Base-by-base conservation (phyloP, 2,329 filamentous ascomycete genomes). In the Leptosphaerulina australis region DNA sequence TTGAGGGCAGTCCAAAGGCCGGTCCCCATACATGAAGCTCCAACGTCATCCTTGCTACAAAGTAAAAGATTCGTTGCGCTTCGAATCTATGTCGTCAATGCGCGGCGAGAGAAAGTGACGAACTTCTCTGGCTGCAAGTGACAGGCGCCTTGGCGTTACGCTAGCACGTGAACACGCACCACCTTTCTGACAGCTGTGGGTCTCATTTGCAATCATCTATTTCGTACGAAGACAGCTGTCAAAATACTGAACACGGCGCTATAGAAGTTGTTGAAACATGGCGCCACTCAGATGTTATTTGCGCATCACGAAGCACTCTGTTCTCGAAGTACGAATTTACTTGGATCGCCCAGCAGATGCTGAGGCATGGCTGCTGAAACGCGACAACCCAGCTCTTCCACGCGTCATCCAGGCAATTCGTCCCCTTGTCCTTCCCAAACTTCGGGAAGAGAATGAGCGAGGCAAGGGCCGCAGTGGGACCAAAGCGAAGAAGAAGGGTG, bases 301-400 rank as follows among this genome's bases (percentile, higher is more conserved):
- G 46, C 85, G 93, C 43, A 96, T 97, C 63, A 93, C 89, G 46
- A 92, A 93, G 69, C 90, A 91, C 73, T 96, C 93, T 4, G 91
- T 97, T 24, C 82, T 99, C n/a, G 94, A 99, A 80, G 91, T 90
- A 58, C 91, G 92, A 59, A 94, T 99, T 61, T 97, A 97, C 74
- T 85, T 97, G 36, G 93, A 97, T 59, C 92, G 93, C 63, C 94
- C 94, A 0, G 84, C 88, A 10, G 84, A 96, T 53, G 84, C 85
- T 18, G 84, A 90, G 59, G 86, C 87, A 67, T 97, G 95, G 86
- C 83, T 99, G 14, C 82, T 96, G 58, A 88, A 88, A 63, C 81
- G 88, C 26, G 84, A 86, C 58, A 80, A 91, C 62, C 85, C 89
- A 3, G 83, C 93, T 12, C 82, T 99, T 11, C 86, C 88, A 29